Evolutionary conservation across 1,139 yeast genomes (phyloP).

Genomic region (Suhomyces bribrorum): DNA sequence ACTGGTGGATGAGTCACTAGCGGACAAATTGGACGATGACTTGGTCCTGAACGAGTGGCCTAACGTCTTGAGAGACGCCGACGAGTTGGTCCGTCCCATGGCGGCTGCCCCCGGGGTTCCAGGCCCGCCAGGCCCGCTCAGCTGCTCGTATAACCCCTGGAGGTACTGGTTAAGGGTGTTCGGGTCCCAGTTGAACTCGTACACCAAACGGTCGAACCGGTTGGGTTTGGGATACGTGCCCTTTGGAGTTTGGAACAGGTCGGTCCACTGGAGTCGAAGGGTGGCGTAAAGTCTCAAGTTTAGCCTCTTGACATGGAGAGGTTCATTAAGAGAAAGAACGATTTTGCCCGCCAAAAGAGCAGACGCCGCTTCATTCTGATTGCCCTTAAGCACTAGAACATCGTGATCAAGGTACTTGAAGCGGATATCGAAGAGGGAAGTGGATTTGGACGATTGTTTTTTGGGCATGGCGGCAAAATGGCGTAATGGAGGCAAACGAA

Average conservation of each 20-base stretch:
- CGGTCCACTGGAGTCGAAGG: constrained; percentile 60
- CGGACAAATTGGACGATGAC: constrained; percentile 28
- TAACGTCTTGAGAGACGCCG: constrained; percentile 37
- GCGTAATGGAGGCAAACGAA: not conserved
- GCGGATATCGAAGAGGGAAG: constrained; percentile 63
- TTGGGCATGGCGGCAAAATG: constrained; percentile 13
- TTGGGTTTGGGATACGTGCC: constrained; percentile 52
- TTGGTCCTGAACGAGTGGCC: constrained; percentile 34
- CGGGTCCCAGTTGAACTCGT: constrained; percentile 77
- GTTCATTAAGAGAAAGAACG: constrained; percentile 75
- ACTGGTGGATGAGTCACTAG: constrained; percentile 12
- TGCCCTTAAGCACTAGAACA: constrained; percentile 78
- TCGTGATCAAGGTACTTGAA: constrained; percentile 71
- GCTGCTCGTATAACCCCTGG: constrained; percentile 32
- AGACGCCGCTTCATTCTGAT: constrained; percentile 75
- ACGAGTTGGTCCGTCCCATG: constrained; percentile 27
- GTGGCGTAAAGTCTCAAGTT: constrained; percentile 66
- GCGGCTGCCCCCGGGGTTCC: constrained; percentile 12
- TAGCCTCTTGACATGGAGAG: constrained; percentile 65
- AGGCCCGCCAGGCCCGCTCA: constrained; percentile 16
- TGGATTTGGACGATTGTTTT: constrained; percentile 17
- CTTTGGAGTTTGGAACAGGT: constrained; percentile 46
- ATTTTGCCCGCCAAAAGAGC: constrained; percentile 75
- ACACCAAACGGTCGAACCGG: constrained; percentile 64
- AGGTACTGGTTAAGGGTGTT: constrained; percentile 48